Evolutionary conservation across 179 eudicot genomes (phyloP), one percentile per base, ranked within the genome.

Genomic region (Corrigiola litoralis): DNA sequence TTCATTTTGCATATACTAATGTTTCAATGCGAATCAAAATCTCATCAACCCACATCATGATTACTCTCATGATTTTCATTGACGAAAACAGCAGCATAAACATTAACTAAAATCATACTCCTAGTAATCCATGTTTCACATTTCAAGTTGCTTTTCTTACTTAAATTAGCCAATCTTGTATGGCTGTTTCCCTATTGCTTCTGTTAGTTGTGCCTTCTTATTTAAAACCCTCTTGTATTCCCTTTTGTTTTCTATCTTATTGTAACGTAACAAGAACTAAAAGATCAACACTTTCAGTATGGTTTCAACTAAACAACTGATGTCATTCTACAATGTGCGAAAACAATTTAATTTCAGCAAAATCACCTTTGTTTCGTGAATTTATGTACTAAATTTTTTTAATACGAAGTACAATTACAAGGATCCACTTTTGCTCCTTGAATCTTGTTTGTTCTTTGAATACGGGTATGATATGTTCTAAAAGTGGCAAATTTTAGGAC

Each of bases 61-160:
- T 75, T 69, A 51, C 67, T 20, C 67, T 74, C 74, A 74, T 74
- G 71, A 74, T 74, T 69, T 70, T 58, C 49, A 65, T 63, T 64
- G 67, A 48, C 67, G 48, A 74, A 27, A 61, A 42, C 44, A 41
- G 37, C 5, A 68, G 48, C 23, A 48, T 10, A 61, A 68, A 74
- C 46, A 42, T 56, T 55, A 70, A 74, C 45, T 59, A 55, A 58
- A 25, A 36, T 36, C 7, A 23, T 31, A 6, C 1, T 63, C 18
- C 11, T 20, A 44, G 38, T n/a, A 42, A 17, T 5, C 25, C 44
- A 20, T 50, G 20, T 62, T 61, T 54, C 68, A 54, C 9, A 44
- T 44, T 63, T 70, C 38, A 45, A 45, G 6, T 45, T 12, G n/a
- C 9, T 36, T 73, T 50, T n/a, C n/a, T 73, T 42, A 60, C 67